Conservation (phyloP, 2,329 filamentous ascomycete genomes). For the Paramyrothecium sp. region DNA sequence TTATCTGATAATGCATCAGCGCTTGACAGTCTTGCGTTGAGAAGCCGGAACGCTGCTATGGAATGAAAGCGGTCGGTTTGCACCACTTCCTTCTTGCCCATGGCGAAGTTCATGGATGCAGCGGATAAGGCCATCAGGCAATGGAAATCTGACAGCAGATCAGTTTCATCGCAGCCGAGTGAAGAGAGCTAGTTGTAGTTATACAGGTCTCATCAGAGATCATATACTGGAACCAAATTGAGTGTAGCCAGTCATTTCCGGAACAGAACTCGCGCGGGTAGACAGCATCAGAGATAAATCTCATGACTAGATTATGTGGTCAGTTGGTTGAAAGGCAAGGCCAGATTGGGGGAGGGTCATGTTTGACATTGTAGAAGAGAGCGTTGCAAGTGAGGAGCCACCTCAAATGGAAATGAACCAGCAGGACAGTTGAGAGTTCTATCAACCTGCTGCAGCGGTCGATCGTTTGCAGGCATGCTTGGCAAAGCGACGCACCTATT, state of each 20-base stretch:
- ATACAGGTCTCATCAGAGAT: not conserved
- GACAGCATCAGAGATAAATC: not conserved
- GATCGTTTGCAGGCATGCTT: not conserved
- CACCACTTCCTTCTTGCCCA: constrained; percentile 4
- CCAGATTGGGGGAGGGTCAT: too few relatives aligned
- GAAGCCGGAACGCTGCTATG: constrained; percentile 13
- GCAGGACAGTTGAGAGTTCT: not conserved
- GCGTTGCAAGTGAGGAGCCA: not conserved
- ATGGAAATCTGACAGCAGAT: constrained; percentile 21
- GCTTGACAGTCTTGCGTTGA: constrained; percentile 24
- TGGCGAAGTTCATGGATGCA: constrained; percentile 3
- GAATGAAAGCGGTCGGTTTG: not conserved
- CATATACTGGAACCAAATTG: not conserved
- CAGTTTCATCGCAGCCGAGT: not conserved
- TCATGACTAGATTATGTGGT: not conserved
- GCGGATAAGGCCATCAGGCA: constrained; percentile 18
- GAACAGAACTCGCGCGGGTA: not conserved
- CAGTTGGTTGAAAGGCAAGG: not conserved
- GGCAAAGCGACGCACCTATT: too few relatives aligned
- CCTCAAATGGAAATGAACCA: not conserved
- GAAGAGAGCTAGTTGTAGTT: not conserved
- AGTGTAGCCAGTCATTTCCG: not conserved
- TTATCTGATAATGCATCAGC: constrained; percentile 19
- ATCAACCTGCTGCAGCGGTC: not conserved
- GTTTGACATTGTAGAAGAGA: not conserved